Evolutionary conservation across 495 filamentous ascomycete species (phyloP), one percentile per base, ranked within the genome.

Genomic region (Parachaetomium inaequale): DNA sequence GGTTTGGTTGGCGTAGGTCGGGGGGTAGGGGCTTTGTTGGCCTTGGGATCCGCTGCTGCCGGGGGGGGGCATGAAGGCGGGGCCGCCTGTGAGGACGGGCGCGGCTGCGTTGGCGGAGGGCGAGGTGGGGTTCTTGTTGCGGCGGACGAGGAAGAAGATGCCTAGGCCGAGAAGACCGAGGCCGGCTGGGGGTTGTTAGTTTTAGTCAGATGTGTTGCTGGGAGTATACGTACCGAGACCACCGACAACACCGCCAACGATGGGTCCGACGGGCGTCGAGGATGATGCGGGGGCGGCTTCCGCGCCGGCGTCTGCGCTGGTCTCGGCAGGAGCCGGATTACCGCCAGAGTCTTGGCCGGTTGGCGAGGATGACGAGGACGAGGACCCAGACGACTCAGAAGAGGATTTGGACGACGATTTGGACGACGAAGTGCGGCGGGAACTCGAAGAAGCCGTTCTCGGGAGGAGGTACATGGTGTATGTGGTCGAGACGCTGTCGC

Each of bases 241-340:
- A 45, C 80, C 80, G 14, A 81, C 78, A 15, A 78, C 78, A 45
- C 79, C 80, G 23, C 80, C 80, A n/a, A 74, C 75, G 29, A 82
- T 78, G 45, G 77, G 67, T n/a, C 70, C 73, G 34, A 76, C 53
- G 34, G 71, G 71, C 1, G 66, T 68, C 4, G 66, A 70, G 2
- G 62, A 54, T 0, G 26, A 12, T 1, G 12, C 19, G 21, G 26
- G 17, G 0, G 23, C 15, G 10, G 32, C 14, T 7, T 19, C 21
- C 0, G 28, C 6, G 21, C 5, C 28, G 31, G 2, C 2, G 17
- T 15, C 19, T n/a, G 36, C 3, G 31, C 36, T 47, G 52, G 51
- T 23, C 23, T 19, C 31, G 19, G 45, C n/a, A n/a, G 56, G 29
- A 7, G 29, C 5, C n/a, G 15, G 55, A 1, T 31, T 36, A 12